Evolutionary conservation across 2,329 filamentous ascomycete genomes (phyloP), one percentile per base, ranked within the genome.

Genomic region (Microdochium trichocladiopsis): DNA sequence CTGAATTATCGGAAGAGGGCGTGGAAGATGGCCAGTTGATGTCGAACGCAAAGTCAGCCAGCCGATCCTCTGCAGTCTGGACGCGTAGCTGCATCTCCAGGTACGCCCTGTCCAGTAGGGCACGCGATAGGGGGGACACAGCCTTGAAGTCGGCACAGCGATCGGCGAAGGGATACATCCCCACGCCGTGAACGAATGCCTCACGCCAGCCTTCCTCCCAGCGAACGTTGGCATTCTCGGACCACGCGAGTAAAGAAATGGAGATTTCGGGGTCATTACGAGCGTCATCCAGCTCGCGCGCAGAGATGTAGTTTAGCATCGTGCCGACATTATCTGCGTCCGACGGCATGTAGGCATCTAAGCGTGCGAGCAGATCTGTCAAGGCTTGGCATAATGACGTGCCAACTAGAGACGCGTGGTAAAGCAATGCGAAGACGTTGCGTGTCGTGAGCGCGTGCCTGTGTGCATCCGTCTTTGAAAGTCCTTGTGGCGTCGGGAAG

Each of bases 171-270:
- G 63, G 72, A 61, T 78, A 83, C 77, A 87, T 82, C 24, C 86
- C 86, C 2, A 78, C 79, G 56, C 81, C 80, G 61, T 90, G 86
- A 6, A 82, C 71, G 58, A 87, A 90, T 24, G 78, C 77, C 63
- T 88, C 85, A 16, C 79, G 74, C 75, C 84, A 90, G 1, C 84
- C 83, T 56, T 84, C 80, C 47, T 82, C 76, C 83, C 84, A 87
- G 4, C 74, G 74, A 9, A 88, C 78, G 18, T 72, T 75, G 2
- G 76, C 72, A n/a, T 72, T 73, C 58, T 89, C 86, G 2, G 82
- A 78, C 81, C 84, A 89, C 0, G 81, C 78, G 3, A 90, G 70
- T 16, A 88, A 67, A 1, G 79, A 77, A 2, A 85, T 74, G 1
- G 85, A 84, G 2, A 73, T 72, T 33, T 80, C 78, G 0, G 81